Evolutionary conservation across 2,329 filamentous ascomycete genomes (phyloP).

Genomic region (Rugonectria rugulosa): DNA sequence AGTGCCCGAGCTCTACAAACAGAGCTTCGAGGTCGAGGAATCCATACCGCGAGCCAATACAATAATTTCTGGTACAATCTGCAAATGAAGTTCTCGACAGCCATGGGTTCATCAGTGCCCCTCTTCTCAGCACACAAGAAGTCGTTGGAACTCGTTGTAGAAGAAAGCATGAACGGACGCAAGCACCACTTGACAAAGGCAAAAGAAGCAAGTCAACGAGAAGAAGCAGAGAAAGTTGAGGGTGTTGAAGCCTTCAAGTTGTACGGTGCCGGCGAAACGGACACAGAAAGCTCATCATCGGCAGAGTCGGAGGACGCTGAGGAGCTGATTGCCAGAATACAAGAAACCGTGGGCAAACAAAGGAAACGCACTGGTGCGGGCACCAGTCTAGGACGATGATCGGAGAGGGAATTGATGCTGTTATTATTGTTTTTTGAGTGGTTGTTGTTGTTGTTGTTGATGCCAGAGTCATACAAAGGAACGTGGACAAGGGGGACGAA

Average conservation of each 20-base stretch:
- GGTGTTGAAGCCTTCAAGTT: constrained; percentile 32
- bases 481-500: too few species aligned
- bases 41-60: constrained; percentile 25
- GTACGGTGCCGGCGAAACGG: constrained; percentile 27
- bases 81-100: constrained; percentile 29
- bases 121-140: constrained; percentile 37
- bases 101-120: constrained; percentile 29
- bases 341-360: constrained; percentile 17
- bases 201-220: not conserved
- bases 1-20: constrained; percentile 18
- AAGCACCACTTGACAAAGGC: constrained; percentile 5
- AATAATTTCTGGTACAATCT: constrained; percentile 38
- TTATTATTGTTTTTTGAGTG: not conserved
- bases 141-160: constrained; percentile 30
- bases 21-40: constrained; percentile 26
- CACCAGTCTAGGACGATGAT: constrained; percentile 28
- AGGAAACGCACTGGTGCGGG: constrained; percentile 16
- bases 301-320: constrained; percentile 18
- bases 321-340: constrained; percentile 26
- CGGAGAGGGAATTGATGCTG: not conserved
- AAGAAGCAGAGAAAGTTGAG: constrained; percentile 6
- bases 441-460: not conserved
- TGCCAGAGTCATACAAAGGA: not conserved
- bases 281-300: constrained; percentile 27
- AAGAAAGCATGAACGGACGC: constrained; percentile 24